These are phyloP conservation scores for Xylariaceae sp. DNA, from an alignment of 2,329 filamentous ascomycete species.

Conservation along the genomic window DNA sequence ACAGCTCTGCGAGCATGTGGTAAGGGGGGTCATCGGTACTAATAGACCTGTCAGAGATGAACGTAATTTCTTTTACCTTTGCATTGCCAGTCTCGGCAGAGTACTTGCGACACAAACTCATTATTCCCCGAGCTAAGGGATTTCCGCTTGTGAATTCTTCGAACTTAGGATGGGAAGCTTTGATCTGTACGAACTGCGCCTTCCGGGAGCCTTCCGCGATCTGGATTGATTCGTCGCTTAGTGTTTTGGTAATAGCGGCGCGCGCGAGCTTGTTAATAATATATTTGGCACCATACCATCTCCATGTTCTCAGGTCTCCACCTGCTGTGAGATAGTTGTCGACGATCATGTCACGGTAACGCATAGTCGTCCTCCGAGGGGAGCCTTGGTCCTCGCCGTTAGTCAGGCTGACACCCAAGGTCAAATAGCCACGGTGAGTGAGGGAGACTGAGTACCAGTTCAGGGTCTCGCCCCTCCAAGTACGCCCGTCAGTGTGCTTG, in stretches of 20 bases:
- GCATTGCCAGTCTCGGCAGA: constrained; percentile 6
- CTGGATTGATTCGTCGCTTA: too few species aligned
- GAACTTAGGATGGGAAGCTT: neutral
- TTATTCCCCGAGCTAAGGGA: constrained; percentile 11
- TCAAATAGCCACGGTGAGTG: constrained; percentile 8
- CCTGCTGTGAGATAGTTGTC: constrained; percentile 13
- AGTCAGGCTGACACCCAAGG: neutral
- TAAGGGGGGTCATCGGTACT: neutral
- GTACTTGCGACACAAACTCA: constrained; percentile 4
- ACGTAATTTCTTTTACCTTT: constrained; percentile 10
- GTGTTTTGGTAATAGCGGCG: too few species aligned
- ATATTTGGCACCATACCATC: neutral
- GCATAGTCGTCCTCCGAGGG: constrained; percentile 8
- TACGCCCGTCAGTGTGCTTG: too few species aligned
- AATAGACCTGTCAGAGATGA: constrained; percentile 6
- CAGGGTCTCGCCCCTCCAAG: neutral
- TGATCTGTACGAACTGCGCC: too few species aligned
- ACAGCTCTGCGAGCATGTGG: constrained; percentile 10
- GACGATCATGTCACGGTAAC: constrained; percentile 15
- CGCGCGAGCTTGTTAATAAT: constrained; percentile 5
- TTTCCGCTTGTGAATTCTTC: neutral
- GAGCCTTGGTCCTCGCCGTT: neutral
- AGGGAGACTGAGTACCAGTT: constrained; percentile 8
- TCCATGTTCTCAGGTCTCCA: constrained; percentile 8
- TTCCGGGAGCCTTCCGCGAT: neutral